Evolutionary conservation across 2,329 filamentous ascomycete genomes (phyloP).

Genomic region (Amesomyces nigricolor): DNA sequence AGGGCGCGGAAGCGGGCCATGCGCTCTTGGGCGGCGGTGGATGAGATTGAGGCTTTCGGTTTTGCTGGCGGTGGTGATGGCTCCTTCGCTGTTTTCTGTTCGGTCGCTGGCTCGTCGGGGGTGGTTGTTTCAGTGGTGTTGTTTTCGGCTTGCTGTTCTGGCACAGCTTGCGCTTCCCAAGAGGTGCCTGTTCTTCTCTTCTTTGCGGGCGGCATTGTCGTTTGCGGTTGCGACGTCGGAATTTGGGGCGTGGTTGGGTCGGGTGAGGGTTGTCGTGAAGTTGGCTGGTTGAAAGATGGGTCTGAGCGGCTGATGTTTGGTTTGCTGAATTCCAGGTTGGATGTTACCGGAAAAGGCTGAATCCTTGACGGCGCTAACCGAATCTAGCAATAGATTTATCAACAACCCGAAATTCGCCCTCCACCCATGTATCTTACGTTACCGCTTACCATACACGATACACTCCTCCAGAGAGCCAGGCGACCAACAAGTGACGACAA

Average conservation of each 20-base stretch:
- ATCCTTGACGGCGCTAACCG: too few relatives aligned
- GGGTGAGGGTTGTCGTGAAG: background rate
- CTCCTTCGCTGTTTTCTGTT: slow-evolving; percentile 7
- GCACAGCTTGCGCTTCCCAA: slow-evolving; percentile 5
- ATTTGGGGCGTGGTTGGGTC: background rate
- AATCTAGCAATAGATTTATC: too few relatives aligned
- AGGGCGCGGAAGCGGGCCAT: slow-evolving; percentile 81
- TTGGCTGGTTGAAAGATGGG: background rate
- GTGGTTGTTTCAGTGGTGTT: slow-evolving; percentile 7
- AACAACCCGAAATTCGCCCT: too few relatives aligned
- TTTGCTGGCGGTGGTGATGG: slow-evolving; percentile 12
- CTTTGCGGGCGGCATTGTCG: slow-evolving; percentile 29
- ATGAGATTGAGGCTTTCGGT: slow-evolving; percentile 8
- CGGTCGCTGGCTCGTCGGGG: background rate
- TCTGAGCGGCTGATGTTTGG: background rate
- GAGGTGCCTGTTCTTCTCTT: slow-evolving; percentile 29
- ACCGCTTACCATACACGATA: too few relatives aligned
- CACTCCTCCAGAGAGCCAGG: too few relatives aligned
- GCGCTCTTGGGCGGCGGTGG: slow-evolving; percentile 54
- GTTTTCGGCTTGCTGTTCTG: slow-evolving; percentile 9
- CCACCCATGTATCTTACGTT: too few relatives aligned
- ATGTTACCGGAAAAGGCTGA: too few relatives aligned
- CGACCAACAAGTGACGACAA: too few relatives aligned
- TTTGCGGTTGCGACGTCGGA: background rate
- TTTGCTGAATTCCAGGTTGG: background rate